Percentiles rank a stretch among this genome's conserved stretches.
phyloP scores from a whole-genome alignment of 306 rosid genomes.

The Astragalus membranaceus region DNA sequence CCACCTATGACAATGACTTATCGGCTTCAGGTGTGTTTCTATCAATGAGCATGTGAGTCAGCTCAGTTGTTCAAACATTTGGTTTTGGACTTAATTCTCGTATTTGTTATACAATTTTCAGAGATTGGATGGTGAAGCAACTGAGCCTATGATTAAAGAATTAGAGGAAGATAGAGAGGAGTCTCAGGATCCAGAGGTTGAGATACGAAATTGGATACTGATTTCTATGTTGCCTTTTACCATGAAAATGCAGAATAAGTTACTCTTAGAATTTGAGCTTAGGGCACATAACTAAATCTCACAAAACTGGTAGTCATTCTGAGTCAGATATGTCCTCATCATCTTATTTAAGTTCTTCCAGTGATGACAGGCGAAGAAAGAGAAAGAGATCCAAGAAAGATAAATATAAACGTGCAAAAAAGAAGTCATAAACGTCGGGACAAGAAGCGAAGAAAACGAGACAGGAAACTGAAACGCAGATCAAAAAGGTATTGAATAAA shows the following conservation, averaged over 20 bases:
- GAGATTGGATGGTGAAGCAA: conserved; percentile 99
- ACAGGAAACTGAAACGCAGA: no score
- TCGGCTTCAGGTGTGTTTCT: conserved; percentile 86
- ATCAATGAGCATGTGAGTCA: background rate
- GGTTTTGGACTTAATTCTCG: background rate
- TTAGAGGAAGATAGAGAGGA: conserved; percentile 98
- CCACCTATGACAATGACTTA: conserved; percentile 95
- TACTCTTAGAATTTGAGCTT: no score
- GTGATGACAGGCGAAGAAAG: conserved; percentile 72
- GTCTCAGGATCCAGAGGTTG: conserved; percentile 96
- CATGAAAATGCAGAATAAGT: conserved; percentile 1
- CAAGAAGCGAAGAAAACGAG: no score
- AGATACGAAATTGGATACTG: conserved; percentile 19
- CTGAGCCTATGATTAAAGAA: conserved; percentile 99
- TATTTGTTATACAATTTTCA: conserved; percentile 24
- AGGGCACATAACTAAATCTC: no score
- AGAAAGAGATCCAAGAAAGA: no score
- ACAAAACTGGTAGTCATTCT: conserved; percentile 38
- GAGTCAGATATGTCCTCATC: conserved; percentile 68
- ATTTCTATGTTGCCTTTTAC: background rate
- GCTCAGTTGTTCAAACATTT: conserved; percentile 6
- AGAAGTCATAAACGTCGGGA: no score
- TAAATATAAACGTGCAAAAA: no score
- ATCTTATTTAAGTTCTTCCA: conserved; percentile 65
- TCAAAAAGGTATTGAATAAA: no score